These are phyloP conservation scores for Cryptosporidium xiaoi DNA, from an alignment of 169 alveolate genomes.

Conservation along the genomic window DNA sequence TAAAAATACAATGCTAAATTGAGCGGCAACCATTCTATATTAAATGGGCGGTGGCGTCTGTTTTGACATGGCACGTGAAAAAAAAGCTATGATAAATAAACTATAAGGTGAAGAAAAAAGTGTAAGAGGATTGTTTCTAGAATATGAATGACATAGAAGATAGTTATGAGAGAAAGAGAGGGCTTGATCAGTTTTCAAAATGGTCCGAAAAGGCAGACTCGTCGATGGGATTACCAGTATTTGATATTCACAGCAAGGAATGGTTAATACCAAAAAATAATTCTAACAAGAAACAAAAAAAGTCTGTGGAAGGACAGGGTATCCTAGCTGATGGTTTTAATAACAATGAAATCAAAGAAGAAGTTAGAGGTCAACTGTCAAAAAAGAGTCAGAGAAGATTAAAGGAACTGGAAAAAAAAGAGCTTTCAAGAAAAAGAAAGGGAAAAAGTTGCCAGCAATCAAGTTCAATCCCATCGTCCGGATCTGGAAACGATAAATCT, in stretches of 20 bases:
- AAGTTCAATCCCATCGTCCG: neutral
- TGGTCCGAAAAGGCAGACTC: conserved; percentile 61
- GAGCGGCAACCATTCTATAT: no score
- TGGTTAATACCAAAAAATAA: conserved; percentile 27
- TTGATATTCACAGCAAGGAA: conserved; percentile 33
- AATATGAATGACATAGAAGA: conserved; percentile 36
- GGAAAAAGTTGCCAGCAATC: neutral
- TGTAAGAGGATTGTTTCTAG: neutral
- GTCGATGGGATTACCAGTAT: conserved; percentile 38
- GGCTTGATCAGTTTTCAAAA: conserved; percentile 10
- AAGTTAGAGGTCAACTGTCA: conserved; percentile 1
- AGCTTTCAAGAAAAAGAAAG: conserved; percentile 3
- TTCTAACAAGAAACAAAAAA: conserved; percentile 11
- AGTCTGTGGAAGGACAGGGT: neutral
- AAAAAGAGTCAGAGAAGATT: conserved; percentile 29
- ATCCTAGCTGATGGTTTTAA: neutral
- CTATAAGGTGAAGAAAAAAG: no score
- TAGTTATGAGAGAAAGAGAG: conserved; percentile 28
- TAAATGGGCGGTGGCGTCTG: no score
- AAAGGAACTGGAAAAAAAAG: conserved; percentile 27
- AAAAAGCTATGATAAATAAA: no score
- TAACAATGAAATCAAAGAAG: no score
- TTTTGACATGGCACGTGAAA: no score
- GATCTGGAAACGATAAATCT: neutral
- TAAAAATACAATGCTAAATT: no score